Percentiles rank a stretch among this genome's conserved stretches.
These are phyloP conservation scores for Verbena officinalis DNA, from an alignment of 257 asterid genomes.

Conservation along the genomic window DNA sequence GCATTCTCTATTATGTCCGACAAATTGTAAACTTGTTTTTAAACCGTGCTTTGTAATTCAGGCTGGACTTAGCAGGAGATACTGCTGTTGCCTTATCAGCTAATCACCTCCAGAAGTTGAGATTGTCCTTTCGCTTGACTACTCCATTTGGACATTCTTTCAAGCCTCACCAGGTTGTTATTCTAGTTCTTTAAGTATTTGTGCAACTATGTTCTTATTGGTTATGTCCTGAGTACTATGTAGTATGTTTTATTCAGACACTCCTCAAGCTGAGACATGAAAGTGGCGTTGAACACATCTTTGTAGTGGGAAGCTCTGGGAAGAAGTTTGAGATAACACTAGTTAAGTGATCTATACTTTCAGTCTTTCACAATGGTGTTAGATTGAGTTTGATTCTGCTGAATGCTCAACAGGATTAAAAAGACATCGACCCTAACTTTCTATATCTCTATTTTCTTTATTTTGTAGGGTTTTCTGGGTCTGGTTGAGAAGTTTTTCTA, in stretches of 20 bases:
- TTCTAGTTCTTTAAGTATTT: constrained; percentile 13
- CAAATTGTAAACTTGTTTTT: constrained; percentile 22
- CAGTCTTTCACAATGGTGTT: constrained; percentile 25
- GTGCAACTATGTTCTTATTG: constrained; percentile 4
- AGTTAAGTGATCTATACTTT: constrained; percentile 59
- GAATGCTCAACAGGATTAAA: background rate
- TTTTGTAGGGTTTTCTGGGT: constrained; percentile 94
- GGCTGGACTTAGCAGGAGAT: constrained; percentile 64
- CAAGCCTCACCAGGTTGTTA: constrained; percentile 87
- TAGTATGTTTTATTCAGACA: constrained; percentile 57
- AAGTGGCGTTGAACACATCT: constrained; percentile 88
- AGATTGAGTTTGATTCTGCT: background rate
- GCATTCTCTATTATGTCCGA: constrained; percentile 1
- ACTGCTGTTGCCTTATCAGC: constrained; percentile 70
- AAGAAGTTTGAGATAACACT: constrained; percentile 68
- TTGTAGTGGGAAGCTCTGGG: constrained; percentile 73
- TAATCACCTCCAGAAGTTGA: constrained; percentile 93
- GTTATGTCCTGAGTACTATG: constrained; percentile 26
- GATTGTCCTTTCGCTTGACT: constrained; percentile 64
- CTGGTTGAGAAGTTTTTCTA: constrained; percentile 90
- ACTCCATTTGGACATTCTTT: constrained; percentile 79
- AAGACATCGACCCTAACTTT: constrained; percentile 11
- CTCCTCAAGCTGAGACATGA: constrained; percentile 81
- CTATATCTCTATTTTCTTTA: constrained; percentile 27
- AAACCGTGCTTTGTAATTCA: constrained; percentile 35